Evolutionary conservation across 768 basidiomycete genomes (phyloP), one percentile per base, ranked within the genome.

Genomic region (Favolaschia claudopus): DNA sequence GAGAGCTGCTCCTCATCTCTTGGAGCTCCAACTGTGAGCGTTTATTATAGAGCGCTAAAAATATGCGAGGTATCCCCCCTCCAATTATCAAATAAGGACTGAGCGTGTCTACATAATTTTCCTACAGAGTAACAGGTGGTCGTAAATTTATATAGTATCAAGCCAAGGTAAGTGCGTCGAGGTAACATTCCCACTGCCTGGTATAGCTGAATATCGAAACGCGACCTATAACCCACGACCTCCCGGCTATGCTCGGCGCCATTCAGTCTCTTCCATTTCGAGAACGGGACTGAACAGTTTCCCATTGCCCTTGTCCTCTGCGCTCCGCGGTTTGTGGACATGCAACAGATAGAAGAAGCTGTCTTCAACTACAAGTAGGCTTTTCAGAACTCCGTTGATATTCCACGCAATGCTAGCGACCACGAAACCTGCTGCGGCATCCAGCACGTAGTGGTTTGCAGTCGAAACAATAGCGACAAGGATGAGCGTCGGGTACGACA

Each of bases 391-490:
- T 24, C 63, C 55, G 25, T 64, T 64, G 28, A 60, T 60, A 45
- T 64, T 64, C 63, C 63, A 64, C 31, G 58, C 63, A 22, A 64
- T 53, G 58, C 58, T 56, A 8, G 63, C 63, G 5, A 64, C 63
- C 39, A 64, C 39, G 34, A 60, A 60, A n/a, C 63, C 63, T 8
- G 63, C 63, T 2, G 33, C 55, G 10, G 63, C 63, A 31, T 64
- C 63, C 13, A 64, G 50, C 27, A 64, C 63, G 46, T 64, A 64
- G 44, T 64, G 63, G 43, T 64, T 64, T 44, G 63, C 63, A 25
- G 63, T 64, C 33, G 63, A 40, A 8, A 64, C 63, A 29, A 64
- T 64, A 29, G 63, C 63, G 27, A 64, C 50, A 10, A 64, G 58
- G 49, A 64, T 64, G 25, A 64, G 39, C 8, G 63, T 20, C 9